Base-by-base conservation (phyloP, 2,329 filamentous ascomycete genomes). In the Sclerotinia spermophila region DNA sequence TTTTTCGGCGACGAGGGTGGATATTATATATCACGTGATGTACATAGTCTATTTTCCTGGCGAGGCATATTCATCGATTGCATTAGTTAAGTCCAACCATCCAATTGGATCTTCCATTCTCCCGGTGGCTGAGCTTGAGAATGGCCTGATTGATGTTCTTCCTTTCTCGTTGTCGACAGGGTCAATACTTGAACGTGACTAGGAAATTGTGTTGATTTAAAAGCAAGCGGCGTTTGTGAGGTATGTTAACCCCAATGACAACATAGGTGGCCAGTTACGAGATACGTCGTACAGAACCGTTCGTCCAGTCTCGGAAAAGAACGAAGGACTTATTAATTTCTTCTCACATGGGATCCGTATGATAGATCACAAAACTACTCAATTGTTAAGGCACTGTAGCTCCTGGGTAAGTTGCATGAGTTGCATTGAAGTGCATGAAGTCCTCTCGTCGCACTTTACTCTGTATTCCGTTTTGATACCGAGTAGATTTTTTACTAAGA, bases 301-400 rank as follows among this genome's bases (percentile, higher is more conserved):
- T n/a, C 17, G 45, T n/a, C n/a, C 44, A 13, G 33, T 48, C 24
- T 30, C 44, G 30, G 61, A 51, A 5, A 19, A 44, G 40, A 55
- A 15, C 35, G 24, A 53, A 30, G n/a, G 35, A 30, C n/a, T 53
- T 27, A 11, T 24, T 30, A n/a, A 30, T 24, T 51, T 35, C 45
- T 53, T 24, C 53, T 40, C 24, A 65, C 24, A 53, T 53, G 45
- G 24, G 53, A 48, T 48, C 15, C 44, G 40, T 53, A 66, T 55
- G 62, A 66, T 55, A 66, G 45, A 55, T 66, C 62, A 66, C 40
- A 66, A 66, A 66, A 51, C 40, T 27, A 53, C 62, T 53, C 15
- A 15, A 40, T 17, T 38, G 27, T 19, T 38, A 53, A 53, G 13
- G 33, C 30, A 40, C 61, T 51, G 17, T 53, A 65, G 62, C 45